phyloP scores from a whole-genome alignment of 2,329 filamentous ascomycete species.

The Pezicula rhizophila region DNA sequence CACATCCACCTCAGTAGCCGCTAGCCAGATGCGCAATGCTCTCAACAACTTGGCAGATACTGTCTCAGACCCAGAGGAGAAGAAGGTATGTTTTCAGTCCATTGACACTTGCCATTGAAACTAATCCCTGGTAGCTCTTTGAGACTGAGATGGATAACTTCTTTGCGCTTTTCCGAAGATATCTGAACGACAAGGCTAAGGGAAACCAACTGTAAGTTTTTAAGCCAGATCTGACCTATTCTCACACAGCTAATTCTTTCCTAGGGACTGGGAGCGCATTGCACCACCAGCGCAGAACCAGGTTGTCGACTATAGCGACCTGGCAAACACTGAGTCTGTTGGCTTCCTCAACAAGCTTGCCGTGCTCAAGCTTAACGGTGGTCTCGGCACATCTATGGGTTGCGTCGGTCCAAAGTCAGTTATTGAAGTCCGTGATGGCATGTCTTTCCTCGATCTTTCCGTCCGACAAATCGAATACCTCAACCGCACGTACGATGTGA shows the following conservation, averaged over 20 bases:
- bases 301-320: constrained; percentile 89
- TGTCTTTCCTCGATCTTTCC: constrained; percentile 98
- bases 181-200: constrained; percentile 98
- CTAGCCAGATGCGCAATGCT: constrained; percentile 97
- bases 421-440: constrained; percentile 98
- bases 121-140: constrained; percentile 60
- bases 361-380: constrained; percentile 98
- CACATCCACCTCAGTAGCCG: constrained; percentile 95
- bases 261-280: constrained; percentile 92
- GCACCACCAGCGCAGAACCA: constrained; percentile 87
- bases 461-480: constrained; percentile 99
- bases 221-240: background rate
- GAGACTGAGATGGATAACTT: constrained; percentile 99
- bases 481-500: constrained; percentile 95
- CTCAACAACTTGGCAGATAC: constrained; percentile 89
- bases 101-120: background rate
- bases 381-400: constrained; percentile 98
- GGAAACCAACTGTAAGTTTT: constrained; percentile 72
- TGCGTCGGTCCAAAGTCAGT: constrained; percentile 99
- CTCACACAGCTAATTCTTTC: constrained; percentile 4
- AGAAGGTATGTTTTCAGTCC: constrained; percentile 59
- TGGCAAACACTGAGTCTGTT: constrained; percentile 84
- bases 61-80: constrained; percentile 72
- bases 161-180: constrained; percentile 96
- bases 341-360: constrained; percentile 96